A percentile compares a stretch with the other conserved stretches of the same genome.
phyloP scores from a whole-genome alignment of 2,329 filamentous ascomycete species.

The Aspergillus ochraceus region DNA sequence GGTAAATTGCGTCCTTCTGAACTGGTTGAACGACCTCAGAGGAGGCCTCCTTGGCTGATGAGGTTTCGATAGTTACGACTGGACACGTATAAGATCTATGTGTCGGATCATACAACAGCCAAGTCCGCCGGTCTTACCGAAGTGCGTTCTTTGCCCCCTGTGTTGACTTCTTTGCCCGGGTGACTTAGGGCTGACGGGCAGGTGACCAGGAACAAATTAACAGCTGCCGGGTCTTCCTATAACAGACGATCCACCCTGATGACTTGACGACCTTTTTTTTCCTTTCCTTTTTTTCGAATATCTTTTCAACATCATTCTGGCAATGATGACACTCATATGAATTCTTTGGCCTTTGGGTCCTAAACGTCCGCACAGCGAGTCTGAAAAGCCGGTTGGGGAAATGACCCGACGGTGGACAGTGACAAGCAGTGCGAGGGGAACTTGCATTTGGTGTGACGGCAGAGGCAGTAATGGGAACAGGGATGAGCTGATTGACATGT shows the following conservation, averaged over 20 bases:
- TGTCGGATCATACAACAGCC: background rate
- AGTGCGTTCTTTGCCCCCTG: background rate
- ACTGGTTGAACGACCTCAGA: background rate
- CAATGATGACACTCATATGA: background rate
- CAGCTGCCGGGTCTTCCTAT: background rate
- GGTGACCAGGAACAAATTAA: background rate
- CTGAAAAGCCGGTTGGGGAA: background rate
- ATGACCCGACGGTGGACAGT: background rate
- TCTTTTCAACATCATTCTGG: background rate
- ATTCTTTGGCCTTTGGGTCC: background rate
- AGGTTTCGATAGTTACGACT: slow-evolving; percentile 6
- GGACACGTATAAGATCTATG: slow-evolving; percentile 12
- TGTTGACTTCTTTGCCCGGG: background rate
- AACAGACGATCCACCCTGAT: background rate
- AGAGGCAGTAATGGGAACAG: background rate
- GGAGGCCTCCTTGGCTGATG: background rate
- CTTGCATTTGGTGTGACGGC: background rate
- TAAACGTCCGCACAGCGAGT: background rate
- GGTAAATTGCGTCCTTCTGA: background rate
- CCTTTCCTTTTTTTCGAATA: background rate
- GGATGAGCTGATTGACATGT: background rate
- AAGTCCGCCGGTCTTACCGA: background rate
- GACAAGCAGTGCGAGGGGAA: background rate
- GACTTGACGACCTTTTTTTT: background rate
- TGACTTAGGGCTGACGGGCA: background rate